Conservation (phyloP, 129 eudicot genomes). For the Heracleum sosnowskyi region DNA sequence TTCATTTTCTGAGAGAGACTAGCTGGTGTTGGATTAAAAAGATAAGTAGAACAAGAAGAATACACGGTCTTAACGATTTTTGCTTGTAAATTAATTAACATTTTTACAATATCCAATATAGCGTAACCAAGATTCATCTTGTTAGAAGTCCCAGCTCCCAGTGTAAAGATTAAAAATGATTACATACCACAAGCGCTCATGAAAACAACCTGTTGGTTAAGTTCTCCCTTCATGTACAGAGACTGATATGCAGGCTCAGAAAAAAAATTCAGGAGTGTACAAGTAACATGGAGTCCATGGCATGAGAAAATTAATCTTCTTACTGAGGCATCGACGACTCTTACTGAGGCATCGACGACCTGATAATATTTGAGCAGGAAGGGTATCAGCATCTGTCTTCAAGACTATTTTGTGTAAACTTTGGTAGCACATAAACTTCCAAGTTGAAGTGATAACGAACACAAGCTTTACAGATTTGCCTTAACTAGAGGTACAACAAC, state of each 20-base stretch:
- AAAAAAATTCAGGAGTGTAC: background rate
- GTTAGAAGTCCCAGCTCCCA: background rate
- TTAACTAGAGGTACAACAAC: slow-evolving; percentile 24
- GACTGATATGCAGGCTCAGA: background rate
- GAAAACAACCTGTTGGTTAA: background rate
- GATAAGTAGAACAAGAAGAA: background rate
- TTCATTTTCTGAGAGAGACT: background rate
- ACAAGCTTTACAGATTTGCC: slow-evolving; percentile 10
- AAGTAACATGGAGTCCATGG: background rate
- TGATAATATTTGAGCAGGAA: background rate
- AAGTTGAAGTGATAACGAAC: background rate
- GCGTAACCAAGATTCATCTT: background rate
- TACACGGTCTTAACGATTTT: background rate
- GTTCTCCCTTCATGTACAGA: background rate
- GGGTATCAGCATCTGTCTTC: background rate
- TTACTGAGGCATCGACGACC: background rate
- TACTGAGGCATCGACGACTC: background rate
- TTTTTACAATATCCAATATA: background rate
- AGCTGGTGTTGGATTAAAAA: background rate
- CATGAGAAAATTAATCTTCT: background rate
- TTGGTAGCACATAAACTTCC: background rate
- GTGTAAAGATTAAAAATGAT: background rate
- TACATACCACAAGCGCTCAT: background rate
- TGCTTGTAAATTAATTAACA: background rate
- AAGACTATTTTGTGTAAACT: background rate